These are phyloP conservation scores for Termitomyces bulborhizus DNA, from an alignment of 768 basidiomycete species.

Conservation along the genomic window DNA sequence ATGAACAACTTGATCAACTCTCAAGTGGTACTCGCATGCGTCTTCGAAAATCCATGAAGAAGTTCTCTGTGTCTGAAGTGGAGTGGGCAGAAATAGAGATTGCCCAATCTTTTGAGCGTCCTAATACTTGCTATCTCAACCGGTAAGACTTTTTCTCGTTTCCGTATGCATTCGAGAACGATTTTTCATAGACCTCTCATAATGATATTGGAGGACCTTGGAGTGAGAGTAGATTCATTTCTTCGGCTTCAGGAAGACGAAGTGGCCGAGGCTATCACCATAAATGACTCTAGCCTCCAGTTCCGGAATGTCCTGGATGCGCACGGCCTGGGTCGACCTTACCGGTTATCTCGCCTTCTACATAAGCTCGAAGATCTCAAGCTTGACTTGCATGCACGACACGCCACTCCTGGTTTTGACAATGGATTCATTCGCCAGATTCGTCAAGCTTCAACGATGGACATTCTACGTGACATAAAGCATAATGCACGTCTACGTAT, in stretches of 20 bases:
- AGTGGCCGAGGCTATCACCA: constrained; percentile 50
- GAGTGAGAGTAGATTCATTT: constrained; percentile 54
- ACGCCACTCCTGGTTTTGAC: constrained; percentile 32
- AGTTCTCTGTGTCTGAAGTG: constrained; percentile 52
- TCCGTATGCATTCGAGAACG: not conserved
- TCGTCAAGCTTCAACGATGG: constrained; percentile 55
- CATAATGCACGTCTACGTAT: constrained; percentile 70
- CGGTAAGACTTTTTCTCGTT: constrained; percentile 34
- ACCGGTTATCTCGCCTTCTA: constrained; percentile 46
- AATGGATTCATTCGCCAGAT: constrained; percentile 53
- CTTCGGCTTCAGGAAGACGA: constrained; percentile 54
- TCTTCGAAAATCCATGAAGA: constrained; percentile 67
- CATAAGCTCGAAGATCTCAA: constrained; percentile 38
- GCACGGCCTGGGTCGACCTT: constrained; percentile 41
- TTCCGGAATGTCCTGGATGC: constrained; percentile 43
- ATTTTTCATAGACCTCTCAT: constrained; percentile 49
- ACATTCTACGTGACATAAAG: constrained; percentile 69
- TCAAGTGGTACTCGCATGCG: constrained; percentile 57
- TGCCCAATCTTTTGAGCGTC: constrained; percentile 52
- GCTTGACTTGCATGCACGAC: constrained; percentile 38
- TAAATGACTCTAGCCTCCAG: constrained; percentile 47
- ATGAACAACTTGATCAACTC: constrained; percentile 40
- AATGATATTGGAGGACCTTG: constrained; percentile 75
- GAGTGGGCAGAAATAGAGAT: constrained; percentile 65
- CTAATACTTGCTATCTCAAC: constrained; percentile 65